Evolutionary conservation across 148 eudicot species (phyloP).

Genomic region (Camellia lanceoleosa): DNA sequence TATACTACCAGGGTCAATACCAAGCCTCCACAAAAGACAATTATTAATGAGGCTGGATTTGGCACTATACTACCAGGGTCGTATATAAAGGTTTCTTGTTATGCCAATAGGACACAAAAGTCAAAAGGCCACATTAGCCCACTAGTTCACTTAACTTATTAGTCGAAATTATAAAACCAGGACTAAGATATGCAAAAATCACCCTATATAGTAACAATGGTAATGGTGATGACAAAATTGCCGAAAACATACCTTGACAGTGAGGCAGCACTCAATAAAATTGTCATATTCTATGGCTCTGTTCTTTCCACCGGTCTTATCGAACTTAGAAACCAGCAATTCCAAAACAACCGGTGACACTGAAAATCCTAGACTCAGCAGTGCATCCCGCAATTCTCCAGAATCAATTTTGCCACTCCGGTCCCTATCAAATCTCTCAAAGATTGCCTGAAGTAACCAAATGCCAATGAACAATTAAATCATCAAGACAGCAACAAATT

Average conservation of each 20-base stretch:
- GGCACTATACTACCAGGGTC: no score
- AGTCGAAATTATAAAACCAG: no score
- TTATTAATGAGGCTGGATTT: no score
- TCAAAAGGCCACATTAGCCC: no score
- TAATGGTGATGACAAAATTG: neutral
- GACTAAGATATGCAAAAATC: neutral
- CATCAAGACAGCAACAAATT: neutral
- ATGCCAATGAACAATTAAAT: neutral
- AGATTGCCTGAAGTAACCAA: slow-evolving; percentile 48
- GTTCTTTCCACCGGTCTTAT: slow-evolving; percentile 71
- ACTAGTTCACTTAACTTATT: no score
- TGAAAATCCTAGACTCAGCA: slow-evolving; percentile 73
- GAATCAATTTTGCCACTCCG: slow-evolving; percentile 80
- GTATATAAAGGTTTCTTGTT: no score
- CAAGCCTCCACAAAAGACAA: no score
- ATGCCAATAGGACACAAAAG: no score
- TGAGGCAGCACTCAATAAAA: slow-evolving; percentile 57
- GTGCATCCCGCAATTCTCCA: slow-evolving; percentile 73
- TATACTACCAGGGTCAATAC: no score
- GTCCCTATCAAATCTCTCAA: slow-evolving; percentile 83
- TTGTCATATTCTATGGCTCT: slow-evolving; percentile 90
- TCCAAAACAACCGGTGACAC: slow-evolving; percentile 71
- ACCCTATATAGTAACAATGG: no score
- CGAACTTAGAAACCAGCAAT: slow-evolving; percentile 78
- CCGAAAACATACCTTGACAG: slow-evolving; percentile 18